phyloP scores from a whole-genome alignment of 73 alveolate genomes.

The Paramecium tetraurelia region DNA sequence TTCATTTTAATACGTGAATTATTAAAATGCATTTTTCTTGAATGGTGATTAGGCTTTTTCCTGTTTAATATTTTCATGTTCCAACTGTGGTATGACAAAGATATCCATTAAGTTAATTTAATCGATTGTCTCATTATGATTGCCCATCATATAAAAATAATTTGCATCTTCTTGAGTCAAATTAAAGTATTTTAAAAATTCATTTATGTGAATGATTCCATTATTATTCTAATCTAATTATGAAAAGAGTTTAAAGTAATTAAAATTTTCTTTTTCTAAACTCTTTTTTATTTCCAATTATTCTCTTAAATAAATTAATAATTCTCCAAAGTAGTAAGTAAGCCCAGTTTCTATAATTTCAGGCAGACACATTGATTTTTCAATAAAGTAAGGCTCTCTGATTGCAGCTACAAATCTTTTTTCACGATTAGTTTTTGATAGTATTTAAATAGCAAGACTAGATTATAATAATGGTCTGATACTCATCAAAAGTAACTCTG shows the following conservation, averaged over 20 bases:
- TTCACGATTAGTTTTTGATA: background rate
- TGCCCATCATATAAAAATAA: background rate
- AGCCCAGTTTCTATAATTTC: background rate
- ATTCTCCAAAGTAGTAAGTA: background rate
- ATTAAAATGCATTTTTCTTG: background rate
- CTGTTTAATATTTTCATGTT: background rate
- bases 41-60: background rate
- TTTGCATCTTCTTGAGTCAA: background rate
- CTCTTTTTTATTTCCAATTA: background rate
- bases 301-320: background rate
- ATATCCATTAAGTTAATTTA: background rate
- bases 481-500: constrained; percentile 28
- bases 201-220: background rate
- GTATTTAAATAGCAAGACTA: background rate
- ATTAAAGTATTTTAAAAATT: background rate
- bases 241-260: background rate
- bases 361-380: constrained; percentile 24
- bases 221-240: background rate
- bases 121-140: background rate
- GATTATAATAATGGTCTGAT: background rate
- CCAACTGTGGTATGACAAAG: background rate
- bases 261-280: background rate
- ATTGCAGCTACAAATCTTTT: background rate
- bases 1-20: background rate
- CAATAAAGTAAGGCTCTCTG: constrained; percentile 19